Base-by-base conservation (phyloP, 768 basidiomycete genomes). In the Auriculariales sp. region DNA sequence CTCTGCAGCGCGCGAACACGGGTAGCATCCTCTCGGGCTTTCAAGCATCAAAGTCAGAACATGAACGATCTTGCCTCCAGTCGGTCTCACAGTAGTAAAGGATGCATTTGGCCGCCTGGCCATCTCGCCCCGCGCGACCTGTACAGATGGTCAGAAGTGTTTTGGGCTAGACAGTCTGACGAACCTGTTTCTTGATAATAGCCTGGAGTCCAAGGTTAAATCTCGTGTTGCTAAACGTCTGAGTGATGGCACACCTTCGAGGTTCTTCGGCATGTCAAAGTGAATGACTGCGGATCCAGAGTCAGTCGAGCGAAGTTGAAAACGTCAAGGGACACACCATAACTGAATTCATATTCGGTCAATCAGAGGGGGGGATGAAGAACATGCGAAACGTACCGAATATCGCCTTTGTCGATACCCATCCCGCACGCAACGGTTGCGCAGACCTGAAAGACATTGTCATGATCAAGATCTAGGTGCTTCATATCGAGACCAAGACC, bases 161-260 rank as follows among this genome's bases (percentile, higher is more conserved):
- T n/a, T n/a, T n/a, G n/a, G n/a, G n/a, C n/a, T n/a, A n/a, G n/a
- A 9, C 28, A 11, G 24, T n/a, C 24, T 22, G 27, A 52, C 69
- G 22, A 56, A 79, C 83, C 85, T 54, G 86, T 89, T 63, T 90
- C 88, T 61, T 90, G 88, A 61, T 91, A 91, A 61, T 81, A 91
- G 0, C 85, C 87, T 86, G 44, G 10, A 15, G 33, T 7, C 28
- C 11, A 42, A 51, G 33, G 52, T 47, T 29, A 45, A 52, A 15
- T 28, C 46, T 39, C 32, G 44, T 32, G 17, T n/a, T n/a, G 51
- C 17, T 29, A 15, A 31, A 25, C 49, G 34, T 12, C 28, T 52
- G 31, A 10, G 11, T 6, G 25, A 42, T 9, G 17, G 48, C 28
- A 53, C 62, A 80, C 85, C 84, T 73, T 90, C 87, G 51, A 89